Conservation (phyloP, 257 asterid genomes). For the Solanum bulbocastanum region DNA sequence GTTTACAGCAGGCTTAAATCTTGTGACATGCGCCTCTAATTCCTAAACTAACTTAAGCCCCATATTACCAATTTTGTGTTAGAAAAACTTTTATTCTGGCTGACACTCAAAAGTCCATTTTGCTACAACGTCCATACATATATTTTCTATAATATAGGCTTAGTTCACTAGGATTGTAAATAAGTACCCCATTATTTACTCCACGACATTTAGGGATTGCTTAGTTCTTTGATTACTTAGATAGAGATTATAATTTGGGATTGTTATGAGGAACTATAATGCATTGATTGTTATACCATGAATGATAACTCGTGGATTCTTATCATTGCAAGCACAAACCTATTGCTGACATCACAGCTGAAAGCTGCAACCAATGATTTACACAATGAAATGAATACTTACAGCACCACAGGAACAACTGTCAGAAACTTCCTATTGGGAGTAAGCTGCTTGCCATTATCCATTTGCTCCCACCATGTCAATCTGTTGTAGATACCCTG, state of each 20-base stretch:
- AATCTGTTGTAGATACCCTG: conserved; percentile 79
- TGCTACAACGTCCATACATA: neutral
- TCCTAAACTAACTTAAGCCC: neutral
- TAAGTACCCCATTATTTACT: neutral
- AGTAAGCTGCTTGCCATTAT: conserved; percentile 83
- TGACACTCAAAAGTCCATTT: neutral
- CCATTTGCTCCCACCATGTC: conserved; percentile 98
- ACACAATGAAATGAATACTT: conserved; percentile 16
- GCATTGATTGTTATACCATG: neutral
- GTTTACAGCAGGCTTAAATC: neutral
- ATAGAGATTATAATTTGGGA: neutral
- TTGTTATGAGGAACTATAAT: neutral
- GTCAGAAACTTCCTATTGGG: conserved; percentile 87
- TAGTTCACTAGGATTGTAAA: neutral
- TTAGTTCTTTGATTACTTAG: neutral
- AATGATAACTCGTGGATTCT: neutral
- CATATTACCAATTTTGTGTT: neutral
- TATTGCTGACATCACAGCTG: neutral
- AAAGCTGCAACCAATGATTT: neutral
- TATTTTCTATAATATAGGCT: neutral
- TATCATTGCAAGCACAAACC: neutral
- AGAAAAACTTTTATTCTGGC: neutral
- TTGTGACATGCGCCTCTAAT: neutral
- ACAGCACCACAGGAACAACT: conserved; percentile 87
- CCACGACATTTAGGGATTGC: neutral